Evolutionary conservation across 2,329 filamentous ascomycete species (phyloP), one percentile per base, ranked within the genome.

Genomic region (Scedosporium apiospermum): DNA sequence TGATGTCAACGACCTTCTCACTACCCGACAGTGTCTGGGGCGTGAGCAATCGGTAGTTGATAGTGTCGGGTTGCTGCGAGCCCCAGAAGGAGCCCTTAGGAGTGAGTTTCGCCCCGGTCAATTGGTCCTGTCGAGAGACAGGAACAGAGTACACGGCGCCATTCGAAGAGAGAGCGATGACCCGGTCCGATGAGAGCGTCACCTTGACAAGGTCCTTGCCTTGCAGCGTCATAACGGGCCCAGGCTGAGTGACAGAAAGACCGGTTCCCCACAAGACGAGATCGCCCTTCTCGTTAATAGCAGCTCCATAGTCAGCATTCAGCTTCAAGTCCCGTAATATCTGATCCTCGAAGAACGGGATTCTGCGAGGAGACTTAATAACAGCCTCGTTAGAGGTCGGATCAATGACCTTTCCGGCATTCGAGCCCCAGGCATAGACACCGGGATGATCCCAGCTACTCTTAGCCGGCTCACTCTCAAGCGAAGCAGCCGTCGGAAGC

Each of bases 351-450:
- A 99, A 98, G 74, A 88, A 95, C 0, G 82, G 68, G 69, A 98
- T 86, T 64, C 92, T 83, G 64, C 88, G 81, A 14, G 95, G 93
- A 1, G 83, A 86, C 76, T 96, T 97, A 72, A 98, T 80, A 65
- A 88, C 83, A 34, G 79, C 77, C 62, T 96, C 92, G 60, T 88
- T 82, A 7, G 89, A 93, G 65, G 89, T 87, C 1, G 93, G 92
- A 51, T 93, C 92, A 44, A 90, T 90, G n/a, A 96, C 93, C 68
- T 83, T 84, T 64, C 92, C 91, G 16, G 80, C 78, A 69, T 99
- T 99, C 18, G 89, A 91, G 0, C 95, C 95, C 93, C 95, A 99
- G 4, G 89, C 86, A 75, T 96, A 98, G 0, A 98, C 89, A 1
- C 93, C 95, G 0, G 95, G 93, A 64, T 90, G 87, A 74, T 86